These are phyloP conservation scores for Gossypium longicalyx DNA, from an alignment of 345 rosid genomes.

Conservation along the genomic window DNA sequence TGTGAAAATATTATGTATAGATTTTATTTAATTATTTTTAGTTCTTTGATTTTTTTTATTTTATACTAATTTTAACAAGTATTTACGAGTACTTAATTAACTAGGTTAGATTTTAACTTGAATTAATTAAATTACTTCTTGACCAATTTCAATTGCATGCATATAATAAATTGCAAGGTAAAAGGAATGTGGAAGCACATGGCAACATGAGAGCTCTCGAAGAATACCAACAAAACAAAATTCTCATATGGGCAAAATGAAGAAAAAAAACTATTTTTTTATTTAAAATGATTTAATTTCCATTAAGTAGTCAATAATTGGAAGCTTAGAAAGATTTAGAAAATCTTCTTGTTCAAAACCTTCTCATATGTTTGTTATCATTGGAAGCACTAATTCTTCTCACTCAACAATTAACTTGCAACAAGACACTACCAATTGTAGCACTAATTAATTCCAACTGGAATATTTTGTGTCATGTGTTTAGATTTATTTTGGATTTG, in stretches of 20 bases:
- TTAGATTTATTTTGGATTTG: constrained; percentile 26
- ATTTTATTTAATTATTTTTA: too few species aligned
- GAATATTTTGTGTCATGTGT: constrained; percentile 33
- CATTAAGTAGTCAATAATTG: constrained; percentile 16
- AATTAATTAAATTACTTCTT: neutral
- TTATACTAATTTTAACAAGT: too few species aligned
- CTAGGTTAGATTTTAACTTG: too few species aligned
- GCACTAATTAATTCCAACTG: neutral
- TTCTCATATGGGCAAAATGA: constrained; percentile 17
- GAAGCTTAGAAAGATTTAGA: constrained; percentile 36
- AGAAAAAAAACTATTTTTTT: neutral
- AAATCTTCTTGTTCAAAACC: constrained; percentile 23
- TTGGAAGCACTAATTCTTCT: constrained; percentile 18
- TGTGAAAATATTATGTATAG: too few species aligned
- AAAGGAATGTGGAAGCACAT: constrained; percentile 24
- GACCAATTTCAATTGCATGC: neutral
- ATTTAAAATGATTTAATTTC: constrained; percentile 10
- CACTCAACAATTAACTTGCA: neutral
- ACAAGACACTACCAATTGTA: neutral
- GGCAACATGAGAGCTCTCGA: constrained; percentile 24
- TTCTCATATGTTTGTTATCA: constrained; percentile 18
- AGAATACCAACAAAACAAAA: constrained; percentile 28
- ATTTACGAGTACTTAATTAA: too few species aligned
- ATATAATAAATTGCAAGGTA: constrained; percentile 1
- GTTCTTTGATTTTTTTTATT: too few species aligned